phyloP scores from a whole-genome alignment of 495 filamentous ascomycete species.

The Aspergillus mulundensis region DNA sequence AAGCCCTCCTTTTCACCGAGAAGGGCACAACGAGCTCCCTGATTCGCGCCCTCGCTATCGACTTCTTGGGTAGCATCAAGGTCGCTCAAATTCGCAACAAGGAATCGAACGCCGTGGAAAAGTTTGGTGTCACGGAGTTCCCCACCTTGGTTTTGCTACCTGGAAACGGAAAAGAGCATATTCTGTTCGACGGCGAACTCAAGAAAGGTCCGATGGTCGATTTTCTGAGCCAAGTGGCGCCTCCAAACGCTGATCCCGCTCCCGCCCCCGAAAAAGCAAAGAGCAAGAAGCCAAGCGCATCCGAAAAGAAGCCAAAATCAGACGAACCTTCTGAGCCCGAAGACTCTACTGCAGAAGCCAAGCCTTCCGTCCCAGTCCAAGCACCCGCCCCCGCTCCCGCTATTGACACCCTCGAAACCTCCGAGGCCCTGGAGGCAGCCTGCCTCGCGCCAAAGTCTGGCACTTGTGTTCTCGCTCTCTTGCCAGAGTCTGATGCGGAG shows the following conservation, averaged over 20 bases:
- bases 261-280: conserved; percentile 43
- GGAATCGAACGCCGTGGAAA: conserved; percentile 64
- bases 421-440: conserved; percentile 57
- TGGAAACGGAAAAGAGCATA: conserved; percentile 59
- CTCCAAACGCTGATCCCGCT: conserved; percentile 69
- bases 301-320: conserved; percentile 36
- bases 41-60: conserved; percentile 80
- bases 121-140: conserved; percentile 72
- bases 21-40: conserved; percentile 84
- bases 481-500: conserved; percentile 54
- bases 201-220: conserved; percentile 78
- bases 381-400: conserved; percentile 39
- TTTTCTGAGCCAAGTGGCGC: conserved; percentile 75
- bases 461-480: conserved; percentile 81
- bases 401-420: conserved; percentile 49
- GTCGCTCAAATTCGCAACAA: conserved; percentile 86
- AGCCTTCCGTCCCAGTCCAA: conserved; percentile 38
- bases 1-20: conserved; percentile 90
- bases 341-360: conserved; percentile 28
- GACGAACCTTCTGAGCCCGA: conserved; percentile 29
- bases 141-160: conserved; percentile 81
- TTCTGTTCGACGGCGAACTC: conserved; percentile 78
- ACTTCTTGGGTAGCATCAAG: conserved; percentile 77
- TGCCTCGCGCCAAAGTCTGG: conserved; percentile 74
- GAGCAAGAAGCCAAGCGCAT: conserved; percentile 37